These are phyloP conservation scores for Tilletia setariae DNA, from an alignment of 1,284 basidiomycete genomes.

Conservation along the genomic window DNA sequence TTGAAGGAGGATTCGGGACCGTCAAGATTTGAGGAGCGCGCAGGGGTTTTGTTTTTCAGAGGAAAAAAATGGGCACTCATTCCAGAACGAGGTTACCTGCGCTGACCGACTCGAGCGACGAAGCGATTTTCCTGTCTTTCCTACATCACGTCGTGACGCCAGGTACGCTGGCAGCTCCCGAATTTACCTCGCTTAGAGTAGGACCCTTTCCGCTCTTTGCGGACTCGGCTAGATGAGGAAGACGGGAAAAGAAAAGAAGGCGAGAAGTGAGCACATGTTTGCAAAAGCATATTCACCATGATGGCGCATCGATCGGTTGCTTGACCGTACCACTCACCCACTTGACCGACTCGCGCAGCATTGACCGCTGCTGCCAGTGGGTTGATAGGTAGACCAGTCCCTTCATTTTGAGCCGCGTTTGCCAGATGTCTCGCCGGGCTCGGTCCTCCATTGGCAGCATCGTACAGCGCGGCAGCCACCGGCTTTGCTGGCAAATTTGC, in stretches of 20 bases:
- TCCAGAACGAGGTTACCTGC: no score
- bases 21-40: no score
- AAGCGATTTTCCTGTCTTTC: no score
- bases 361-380: constrained; percentile 9
- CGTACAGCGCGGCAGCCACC: constrained; percentile 45
- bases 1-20: no score
- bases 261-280: background rate
- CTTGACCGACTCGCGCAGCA: constrained; percentile 4
- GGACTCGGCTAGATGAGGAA: background rate
- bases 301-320: background rate
- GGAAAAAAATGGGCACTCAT: no score
- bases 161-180: background rate
- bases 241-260: background rate
- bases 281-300: background rate
- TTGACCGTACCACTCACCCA: background rate
- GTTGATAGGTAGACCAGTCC: constrained; percentile 10
- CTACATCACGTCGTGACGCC: background rate
- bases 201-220: background rate
- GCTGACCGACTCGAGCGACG: no score
- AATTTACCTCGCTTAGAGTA: background rate
- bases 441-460: constrained; percentile 47
- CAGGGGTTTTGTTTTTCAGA: no score
- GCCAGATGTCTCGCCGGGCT: constrained; percentile 38
- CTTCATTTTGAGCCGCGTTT: constrained; percentile 21
- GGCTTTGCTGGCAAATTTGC: constrained; percentile 41